Conservation (phyloP, 768 basidiomycete species). For the Boletus huronensis region DNA sequence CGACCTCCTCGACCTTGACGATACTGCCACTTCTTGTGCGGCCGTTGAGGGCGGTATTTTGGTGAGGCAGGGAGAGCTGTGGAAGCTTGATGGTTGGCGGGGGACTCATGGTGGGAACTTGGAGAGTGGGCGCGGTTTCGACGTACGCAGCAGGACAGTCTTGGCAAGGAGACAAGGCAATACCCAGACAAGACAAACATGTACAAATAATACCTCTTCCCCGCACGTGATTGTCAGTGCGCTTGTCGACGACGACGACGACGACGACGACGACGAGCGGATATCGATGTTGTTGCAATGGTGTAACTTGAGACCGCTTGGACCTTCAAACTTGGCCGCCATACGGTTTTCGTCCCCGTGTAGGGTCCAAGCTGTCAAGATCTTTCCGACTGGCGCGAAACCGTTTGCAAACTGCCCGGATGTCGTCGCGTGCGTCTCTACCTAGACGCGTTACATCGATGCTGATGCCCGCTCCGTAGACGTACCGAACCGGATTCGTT, state of each 20-base stretch:
- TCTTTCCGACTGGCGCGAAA: constrained; percentile 63
- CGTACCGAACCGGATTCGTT: constrained; percentile 71
- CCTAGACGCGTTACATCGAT: not conserved
- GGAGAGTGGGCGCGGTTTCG: not conserved
- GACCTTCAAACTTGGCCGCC: constrained; percentile 58
- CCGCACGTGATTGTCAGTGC: constrained; percentile 22
- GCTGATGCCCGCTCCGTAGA: constrained; percentile 34
- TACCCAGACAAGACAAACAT: constrained; percentile 6
- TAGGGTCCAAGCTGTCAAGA: constrained; percentile 59
- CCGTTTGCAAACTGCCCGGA: constrained; percentile 63
- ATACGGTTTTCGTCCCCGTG: constrained; percentile 69
- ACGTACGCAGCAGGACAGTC: not conserved
- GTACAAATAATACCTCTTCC: constrained; percentile 6
- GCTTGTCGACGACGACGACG: not conserved
- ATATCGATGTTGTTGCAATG: constrained; percentile 58
- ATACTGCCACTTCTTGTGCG: constrained; percentile 68
- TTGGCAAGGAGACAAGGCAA: not conserved
- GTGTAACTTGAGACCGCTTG: constrained; percentile 59
- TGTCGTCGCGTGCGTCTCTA: constrained; percentile 53
- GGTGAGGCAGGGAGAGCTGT: constrained; percentile 34
- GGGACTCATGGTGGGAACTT: constrained; percentile 40
- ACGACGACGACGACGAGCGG: not conserved
- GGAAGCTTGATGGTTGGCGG: constrained; percentile 56
- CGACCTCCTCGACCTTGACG: constrained; percentile 83
- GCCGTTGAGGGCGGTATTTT: constrained; percentile 35